A percentile compares a stretch with the other conserved stretches of the same genome.
These are phyloP conservation scores for Ustilago sp. DNA, from an alignment of 1,284 basidiomycete species.

Conservation along the genomic window DNA sequence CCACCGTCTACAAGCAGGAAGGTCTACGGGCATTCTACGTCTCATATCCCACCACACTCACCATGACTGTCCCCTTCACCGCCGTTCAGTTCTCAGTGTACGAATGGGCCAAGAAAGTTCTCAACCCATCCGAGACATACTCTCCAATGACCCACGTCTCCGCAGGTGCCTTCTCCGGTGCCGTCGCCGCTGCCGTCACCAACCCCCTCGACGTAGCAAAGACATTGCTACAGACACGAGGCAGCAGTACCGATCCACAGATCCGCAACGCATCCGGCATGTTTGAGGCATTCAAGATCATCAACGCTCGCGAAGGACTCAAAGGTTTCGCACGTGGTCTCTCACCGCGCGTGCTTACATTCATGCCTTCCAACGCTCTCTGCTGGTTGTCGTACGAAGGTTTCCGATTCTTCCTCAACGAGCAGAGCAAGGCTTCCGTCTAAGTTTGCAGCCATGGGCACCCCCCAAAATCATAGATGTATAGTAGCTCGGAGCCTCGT, in stretches of 20 bases:
- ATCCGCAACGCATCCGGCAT: slow-evolving; percentile 88
- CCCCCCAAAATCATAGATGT: slow-evolving; percentile 16
- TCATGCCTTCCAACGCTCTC: slow-evolving; percentile 96
- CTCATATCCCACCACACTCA: slow-evolving; percentile 94
- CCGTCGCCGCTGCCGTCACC: slow-evolving; percentile 92
- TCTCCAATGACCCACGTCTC: slow-evolving; percentile 90
- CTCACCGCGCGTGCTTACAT: slow-evolving; percentile 90
- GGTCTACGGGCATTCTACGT: slow-evolving; percentile 94
- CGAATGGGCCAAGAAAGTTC: slow-evolving; percentile 86
- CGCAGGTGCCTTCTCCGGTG: slow-evolving; percentile 91
- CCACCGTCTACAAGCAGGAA: slow-evolving; percentile 84
- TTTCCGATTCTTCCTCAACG: slow-evolving; percentile 67
- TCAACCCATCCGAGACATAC: slow-evolving; percentile 89
- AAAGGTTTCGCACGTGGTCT: slow-evolving; percentile 89
- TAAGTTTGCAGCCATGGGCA: slow-evolving; percentile 10
- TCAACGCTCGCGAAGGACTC: slow-evolving; percentile 85
- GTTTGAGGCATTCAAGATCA: slow-evolving; percentile 87
- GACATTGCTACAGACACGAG: slow-evolving; percentile 93
- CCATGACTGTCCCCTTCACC: slow-evolving; percentile 97
- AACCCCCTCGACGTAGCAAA: slow-evolving; percentile 99
- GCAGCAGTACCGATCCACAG: slow-evolving; percentile 81
- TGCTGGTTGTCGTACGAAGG: slow-evolving; percentile 80
- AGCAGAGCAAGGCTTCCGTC: slow-evolving; percentile 47
- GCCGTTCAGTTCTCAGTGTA: slow-evolving; percentile 98
- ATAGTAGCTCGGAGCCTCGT: background rate